Evolutionary conservation across 1,284 basidiomycete species (phyloP).

Genomic region (Mycosarcoma mackinlayi): DNA sequence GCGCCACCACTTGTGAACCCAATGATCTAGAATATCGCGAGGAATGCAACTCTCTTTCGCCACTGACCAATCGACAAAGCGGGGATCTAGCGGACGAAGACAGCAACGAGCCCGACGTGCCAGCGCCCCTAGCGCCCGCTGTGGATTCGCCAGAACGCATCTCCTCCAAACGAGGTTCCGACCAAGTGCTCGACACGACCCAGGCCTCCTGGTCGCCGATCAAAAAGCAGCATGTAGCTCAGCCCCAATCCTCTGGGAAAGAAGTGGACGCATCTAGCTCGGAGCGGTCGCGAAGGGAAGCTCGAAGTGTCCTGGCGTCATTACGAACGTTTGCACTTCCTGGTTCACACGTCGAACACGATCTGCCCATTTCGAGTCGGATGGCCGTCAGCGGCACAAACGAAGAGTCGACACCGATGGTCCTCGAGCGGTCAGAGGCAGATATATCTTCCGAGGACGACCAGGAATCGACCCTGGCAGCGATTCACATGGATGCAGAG

Average conservation of each 20-base stretch:
- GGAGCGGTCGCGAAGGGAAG: slow-evolving; percentile 4
- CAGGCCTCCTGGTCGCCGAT: slow-evolving; percentile 29
- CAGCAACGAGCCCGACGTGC: slow-evolving; percentile 21
- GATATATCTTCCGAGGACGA: slow-evolving; percentile 6
- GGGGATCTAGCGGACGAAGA: slow-evolving; percentile 12
- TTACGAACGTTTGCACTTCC: slow-evolving; percentile 23
- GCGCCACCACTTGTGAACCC: neutral
- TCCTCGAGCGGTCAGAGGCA: neutral
- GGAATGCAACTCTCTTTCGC: slow-evolving; percentile 7
- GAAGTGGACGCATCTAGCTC: neutral
- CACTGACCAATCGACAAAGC: neutral
- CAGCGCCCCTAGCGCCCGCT: slow-evolving; percentile 9
- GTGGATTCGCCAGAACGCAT: neutral
- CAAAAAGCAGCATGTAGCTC: slow-evolving; percentile 16
- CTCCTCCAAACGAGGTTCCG: slow-evolving; percentile 41
- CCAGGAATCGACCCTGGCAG: neutral
- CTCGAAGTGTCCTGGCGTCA: slow-evolving; percentile 11
- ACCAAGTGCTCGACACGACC: slow-evolving; percentile 38
- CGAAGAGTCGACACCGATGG: slow-evolving; percentile 13
- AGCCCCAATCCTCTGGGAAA: neutral
- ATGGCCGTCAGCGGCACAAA: slow-evolving; percentile 19
- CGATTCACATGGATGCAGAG: too few relatives aligned
- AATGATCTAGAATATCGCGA: slow-evolving; percentile 35
- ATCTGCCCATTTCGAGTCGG: slow-evolving; percentile 13
- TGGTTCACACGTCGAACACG: slow-evolving; percentile 7